These are phyloP conservation scores for Emericellopsis terricola DNA, from an alignment of 495 filamentous ascomycete species.

Conservation along the genomic window DNA sequence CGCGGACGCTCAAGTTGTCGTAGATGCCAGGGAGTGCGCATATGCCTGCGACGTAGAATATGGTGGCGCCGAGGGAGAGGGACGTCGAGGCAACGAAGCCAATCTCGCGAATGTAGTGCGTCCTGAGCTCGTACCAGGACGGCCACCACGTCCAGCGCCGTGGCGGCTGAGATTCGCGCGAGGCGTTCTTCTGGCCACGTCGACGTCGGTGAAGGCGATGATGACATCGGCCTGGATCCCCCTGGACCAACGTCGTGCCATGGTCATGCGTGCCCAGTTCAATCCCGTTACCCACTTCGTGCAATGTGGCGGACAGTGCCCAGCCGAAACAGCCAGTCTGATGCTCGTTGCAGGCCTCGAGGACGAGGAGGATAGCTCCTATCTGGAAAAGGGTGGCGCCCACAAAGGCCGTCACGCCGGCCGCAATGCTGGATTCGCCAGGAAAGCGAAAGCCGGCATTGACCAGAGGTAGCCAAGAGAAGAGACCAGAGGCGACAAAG, in stretches of 20 bases:
- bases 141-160: conserved; percentile 43
- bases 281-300: too few species aligned
- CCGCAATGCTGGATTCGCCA: conserved; percentile 29
- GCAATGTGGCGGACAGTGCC: conserved; percentile 30
- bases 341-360: conserved; percentile 55
- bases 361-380: conserved; percentile 42
- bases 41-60: conserved; percentile 54
- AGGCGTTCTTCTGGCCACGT: conserved; percentile 2
- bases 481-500: conserved; percentile 25
- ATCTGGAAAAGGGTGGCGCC: conserved; percentile 46
- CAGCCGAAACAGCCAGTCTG: conserved; percentile 52
- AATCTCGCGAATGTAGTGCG: conserved; percentile 48
- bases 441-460: conserved; percentile 35
- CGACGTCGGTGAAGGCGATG: conserved; percentile 33
- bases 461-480: conserved; percentile 42
- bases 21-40: conserved; percentile 43
- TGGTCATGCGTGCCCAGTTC: too few species aligned
- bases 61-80: conserved; percentile 43
- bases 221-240: conserved; percentile 12
- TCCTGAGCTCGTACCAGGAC: conserved; percentile 32
- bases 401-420: conserved; percentile 48
- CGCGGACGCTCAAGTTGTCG: conserved; percentile 3
- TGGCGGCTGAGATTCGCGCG: neutral
- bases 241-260: too few species aligned
- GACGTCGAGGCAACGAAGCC: conserved; percentile 47